Conservation (phyloP, 352 stramenopile species). For the Halophytophthora batemanensis region DNA sequence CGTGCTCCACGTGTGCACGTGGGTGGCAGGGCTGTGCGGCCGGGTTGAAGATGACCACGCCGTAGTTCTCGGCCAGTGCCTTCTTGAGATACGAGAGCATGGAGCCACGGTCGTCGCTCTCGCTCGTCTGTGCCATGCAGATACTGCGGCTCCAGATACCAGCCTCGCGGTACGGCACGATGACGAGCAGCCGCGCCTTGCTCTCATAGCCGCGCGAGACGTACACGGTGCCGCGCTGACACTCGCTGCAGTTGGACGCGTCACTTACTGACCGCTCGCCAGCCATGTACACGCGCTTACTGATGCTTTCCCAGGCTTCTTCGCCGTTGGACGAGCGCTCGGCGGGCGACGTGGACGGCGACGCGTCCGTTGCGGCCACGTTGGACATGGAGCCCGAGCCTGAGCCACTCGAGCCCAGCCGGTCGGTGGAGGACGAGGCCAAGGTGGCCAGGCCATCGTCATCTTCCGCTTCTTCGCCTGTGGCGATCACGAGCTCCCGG, state of each 20-base stretch:
- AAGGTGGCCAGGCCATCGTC: slow-evolving; percentile 2
- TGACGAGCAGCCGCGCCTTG: slow-evolving; percentile 71
- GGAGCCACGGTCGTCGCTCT: slow-evolving; percentile 57
- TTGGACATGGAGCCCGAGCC: slow-evolving; percentile 14
- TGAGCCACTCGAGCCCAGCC: slow-evolving; percentile 5
- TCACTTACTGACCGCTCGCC: slow-evolving; percentile 25
- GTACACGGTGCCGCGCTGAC: slow-evolving; percentile 65
- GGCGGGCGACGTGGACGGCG: slow-evolving; percentile 1
- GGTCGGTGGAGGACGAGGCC: slow-evolving; percentile 2
- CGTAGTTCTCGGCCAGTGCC: slow-evolving; percentile 76
- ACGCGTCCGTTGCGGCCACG: slow-evolving; percentile 6
- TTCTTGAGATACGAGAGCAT: slow-evolving; percentile 84
- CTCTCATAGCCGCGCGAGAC: slow-evolving; percentile 56
- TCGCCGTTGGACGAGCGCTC: slow-evolving; percentile 13
- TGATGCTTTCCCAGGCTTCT: slow-evolving; percentile 20
- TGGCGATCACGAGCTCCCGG: slow-evolving; percentile 60
- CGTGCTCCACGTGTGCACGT: slow-evolving; percentile 67
- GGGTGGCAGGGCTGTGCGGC: slow-evolving; percentile 74
- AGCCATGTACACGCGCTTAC: slow-evolving; percentile 13
- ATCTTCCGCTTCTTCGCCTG: slow-evolving; percentile 34
- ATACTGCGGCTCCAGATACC: slow-evolving; percentile 86
- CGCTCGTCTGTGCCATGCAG: slow-evolving; percentile 66
- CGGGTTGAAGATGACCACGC: slow-evolving; percentile 81
- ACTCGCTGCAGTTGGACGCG: slow-evolving; percentile 42
- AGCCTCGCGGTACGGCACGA: slow-evolving; percentile 80